phyloP scores from a whole-genome alignment of 345 rosid genomes.

The Leavenworthia alabamica region DNA sequence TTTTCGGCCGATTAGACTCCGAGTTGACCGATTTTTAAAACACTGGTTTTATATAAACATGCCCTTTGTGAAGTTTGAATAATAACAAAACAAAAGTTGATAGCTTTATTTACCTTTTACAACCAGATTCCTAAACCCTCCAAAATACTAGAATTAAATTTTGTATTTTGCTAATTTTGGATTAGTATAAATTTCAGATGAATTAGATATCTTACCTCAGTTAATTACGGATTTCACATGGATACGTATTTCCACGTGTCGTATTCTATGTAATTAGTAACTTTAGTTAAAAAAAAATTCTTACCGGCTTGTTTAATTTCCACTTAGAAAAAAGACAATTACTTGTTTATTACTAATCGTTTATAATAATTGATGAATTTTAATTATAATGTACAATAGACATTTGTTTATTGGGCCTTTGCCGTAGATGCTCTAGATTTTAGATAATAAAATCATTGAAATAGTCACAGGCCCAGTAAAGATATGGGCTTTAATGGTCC shows the following conservation, averaged over 20 bases:
- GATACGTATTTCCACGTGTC: constrained; percentile 26
- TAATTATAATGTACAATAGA: background rate
- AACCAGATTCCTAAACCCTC: background rate
- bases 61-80: constrained; percentile 11
- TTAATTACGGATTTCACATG: constrained; percentile 30
- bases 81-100: constrained; percentile 19
- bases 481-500: too few species aligned
- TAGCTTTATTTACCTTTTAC: constrained; percentile 12
- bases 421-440: background rate
- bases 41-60: background rate
- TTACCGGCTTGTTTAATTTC: background rate
- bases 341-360: background rate
- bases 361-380: background rate
- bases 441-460: background rate
- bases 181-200: constrained; percentile 19
- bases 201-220: constrained; percentile 24
- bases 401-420: background rate
- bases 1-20: too few species aligned
- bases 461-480: too few species aligned
- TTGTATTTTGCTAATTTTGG: constrained; percentile 25
- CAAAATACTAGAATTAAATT: constrained; percentile 8
- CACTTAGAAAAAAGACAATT: background rate
- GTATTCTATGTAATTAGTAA: constrained; percentile 3
- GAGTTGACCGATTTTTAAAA: too few species aligned
- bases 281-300: background rate